phyloP scores from a whole-genome alignment of 1,139 yeast species.

The Magnusiomyces sp. region DNA sequence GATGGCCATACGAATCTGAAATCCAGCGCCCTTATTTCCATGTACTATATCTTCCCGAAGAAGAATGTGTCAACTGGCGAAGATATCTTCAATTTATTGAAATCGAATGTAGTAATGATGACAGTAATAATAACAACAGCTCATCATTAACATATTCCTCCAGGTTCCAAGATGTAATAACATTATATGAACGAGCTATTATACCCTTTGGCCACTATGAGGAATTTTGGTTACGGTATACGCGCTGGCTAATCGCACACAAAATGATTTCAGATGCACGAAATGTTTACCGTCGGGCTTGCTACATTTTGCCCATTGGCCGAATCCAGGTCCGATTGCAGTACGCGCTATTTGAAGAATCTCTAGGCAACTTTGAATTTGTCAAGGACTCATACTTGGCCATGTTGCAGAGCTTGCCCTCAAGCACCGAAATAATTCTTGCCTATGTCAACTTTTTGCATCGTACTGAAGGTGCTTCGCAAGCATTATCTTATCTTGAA shows the following conservation, averaged over 20 bases:
- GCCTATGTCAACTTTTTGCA: slow-evolving; percentile 11
- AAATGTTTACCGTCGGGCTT: slow-evolving; percentile 26
- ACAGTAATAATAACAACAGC: slow-evolving; percentile 12
- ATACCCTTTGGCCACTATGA: slow-evolving; percentile 46
- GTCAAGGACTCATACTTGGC: slow-evolving; percentile 26
- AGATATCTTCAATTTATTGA: slow-evolving; percentile 52
- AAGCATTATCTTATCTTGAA: slow-evolving; percentile 18
- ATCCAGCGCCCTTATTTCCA: slow-evolving; percentile 47
- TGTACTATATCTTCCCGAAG: slow-evolving; percentile 36
- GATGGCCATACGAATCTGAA: slow-evolving; percentile 52
- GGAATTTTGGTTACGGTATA: slow-evolving; percentile 54
- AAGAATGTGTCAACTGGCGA: slow-evolving; percentile 52
- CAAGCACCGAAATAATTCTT: slow-evolving; percentile 26
- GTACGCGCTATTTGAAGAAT: slow-evolving; percentile 29
- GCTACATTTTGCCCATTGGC: slow-evolving; percentile 28
- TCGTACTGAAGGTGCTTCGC: slow-evolving; percentile 15
- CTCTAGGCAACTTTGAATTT: slow-evolving; percentile 22
- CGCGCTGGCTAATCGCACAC: slow-evolving; percentile 36
- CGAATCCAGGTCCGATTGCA: slow-evolving; percentile 28
- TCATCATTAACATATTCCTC: neutral
- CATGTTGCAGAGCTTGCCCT: slow-evolving; percentile 26
- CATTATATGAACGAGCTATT: slow-evolving; percentile 44
- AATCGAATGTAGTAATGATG: slow-evolving; percentile 23
- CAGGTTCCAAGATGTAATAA: slow-evolving; percentile 12
- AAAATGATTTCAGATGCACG: slow-evolving; percentile 19